Evolutionary conservation across 176 grass and related monocot genomes (phyloP).

Genomic region (Eleusine indica): DNA sequence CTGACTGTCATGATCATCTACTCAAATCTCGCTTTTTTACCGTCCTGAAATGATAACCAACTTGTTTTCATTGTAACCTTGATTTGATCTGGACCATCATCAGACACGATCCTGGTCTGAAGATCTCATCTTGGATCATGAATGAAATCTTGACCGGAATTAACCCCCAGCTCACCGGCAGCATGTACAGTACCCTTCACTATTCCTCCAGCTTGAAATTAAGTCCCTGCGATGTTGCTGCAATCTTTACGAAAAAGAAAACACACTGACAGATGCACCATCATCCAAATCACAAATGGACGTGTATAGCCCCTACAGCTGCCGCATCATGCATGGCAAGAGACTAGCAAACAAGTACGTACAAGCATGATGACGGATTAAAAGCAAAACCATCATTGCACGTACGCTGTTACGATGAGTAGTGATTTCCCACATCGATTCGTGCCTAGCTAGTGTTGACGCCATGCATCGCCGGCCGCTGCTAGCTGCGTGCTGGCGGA

Average conservation of each 20-base stretch:
- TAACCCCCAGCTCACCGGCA: background rate
- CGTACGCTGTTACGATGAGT: background rate
- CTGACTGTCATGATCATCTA: slow-evolving; percentile 18
- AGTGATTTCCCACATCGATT: background rate
- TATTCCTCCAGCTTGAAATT: background rate
- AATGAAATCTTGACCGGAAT: slow-evolving; percentile 6
- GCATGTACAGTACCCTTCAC: background rate
- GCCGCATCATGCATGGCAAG: background rate
- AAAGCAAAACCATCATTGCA: slow-evolving; percentile 45
- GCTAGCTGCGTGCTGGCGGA: background rate
- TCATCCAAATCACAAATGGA: background rate
- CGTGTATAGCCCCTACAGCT: background rate
- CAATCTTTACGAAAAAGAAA: background rate
- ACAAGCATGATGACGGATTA: slow-evolving; percentile 26
- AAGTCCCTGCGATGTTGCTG: background rate
- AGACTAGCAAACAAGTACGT: background rate
- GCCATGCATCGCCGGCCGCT: background rate
- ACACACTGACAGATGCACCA: background rate
- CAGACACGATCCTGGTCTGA: slow-evolving; percentile 8
- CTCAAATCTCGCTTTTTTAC: background rate
- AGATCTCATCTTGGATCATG: slow-evolving; percentile 5
- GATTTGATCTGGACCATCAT: background rate
- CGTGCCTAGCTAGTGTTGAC: background rate
- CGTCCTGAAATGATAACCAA: background rate
- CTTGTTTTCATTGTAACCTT: background rate